phyloP scores from a whole-genome alignment of 108 stramenopile species.

The Parietichytrium sp. region DNA sequence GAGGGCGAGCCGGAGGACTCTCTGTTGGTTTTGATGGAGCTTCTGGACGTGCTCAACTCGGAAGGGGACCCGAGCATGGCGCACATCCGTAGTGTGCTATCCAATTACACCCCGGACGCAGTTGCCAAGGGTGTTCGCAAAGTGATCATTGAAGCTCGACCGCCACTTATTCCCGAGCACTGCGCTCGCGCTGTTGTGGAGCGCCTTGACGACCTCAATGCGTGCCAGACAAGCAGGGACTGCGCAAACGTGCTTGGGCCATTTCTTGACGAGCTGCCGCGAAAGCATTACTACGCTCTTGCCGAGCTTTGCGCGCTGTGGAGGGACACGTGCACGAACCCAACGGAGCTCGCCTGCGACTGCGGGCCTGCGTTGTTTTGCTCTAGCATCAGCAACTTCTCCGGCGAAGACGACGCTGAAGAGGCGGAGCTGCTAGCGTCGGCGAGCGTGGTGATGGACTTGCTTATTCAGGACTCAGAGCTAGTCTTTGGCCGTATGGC shows the following conservation, averaged over 20 bases:
- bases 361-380: background rate
- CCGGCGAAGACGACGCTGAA: slow-evolving; percentile 13
- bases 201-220: background rate
- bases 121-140: background rate
- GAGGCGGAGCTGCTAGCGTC: no score
- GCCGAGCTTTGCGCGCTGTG: slow-evolving; percentile 2
- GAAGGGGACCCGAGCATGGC: slow-evolving; percentile 15
- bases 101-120: background rate
- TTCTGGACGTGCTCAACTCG: background rate
- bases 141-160: background rate
- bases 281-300: background rate
- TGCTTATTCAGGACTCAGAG: background rate
- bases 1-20: no score
- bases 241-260: background rate
- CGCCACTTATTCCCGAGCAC: background rate
- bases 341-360: background rate
- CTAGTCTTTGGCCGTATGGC: background rate
- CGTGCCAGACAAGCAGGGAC: background rate
- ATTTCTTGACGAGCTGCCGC: background rate
- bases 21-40: no score
- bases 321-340: background rate
- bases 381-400: background rate
- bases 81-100: background rate
- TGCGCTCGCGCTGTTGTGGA: background rate
- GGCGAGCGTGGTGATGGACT: slow-evolving; percentile 6